Conservation (phyloP, 2,329 filamentous ascomycete species). For the Lachnellula cervina region DNA sequence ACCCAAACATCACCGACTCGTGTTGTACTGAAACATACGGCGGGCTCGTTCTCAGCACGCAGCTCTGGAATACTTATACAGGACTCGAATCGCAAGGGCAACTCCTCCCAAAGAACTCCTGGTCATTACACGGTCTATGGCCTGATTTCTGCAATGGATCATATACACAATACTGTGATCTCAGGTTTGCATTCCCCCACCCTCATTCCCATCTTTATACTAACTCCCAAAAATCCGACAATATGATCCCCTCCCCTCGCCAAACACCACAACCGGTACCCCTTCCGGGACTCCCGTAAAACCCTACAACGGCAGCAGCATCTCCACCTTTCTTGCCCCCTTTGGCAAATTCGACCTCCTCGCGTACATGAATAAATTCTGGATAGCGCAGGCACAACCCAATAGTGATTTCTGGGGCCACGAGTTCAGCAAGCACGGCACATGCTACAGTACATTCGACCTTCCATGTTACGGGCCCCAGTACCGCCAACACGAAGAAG, state of each 20-base stretch:
- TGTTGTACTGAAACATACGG: constrained; percentile 64
- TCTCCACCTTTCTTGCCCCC: constrained; percentile 53
- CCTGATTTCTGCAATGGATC: constrained; percentile 49
- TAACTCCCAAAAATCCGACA: constrained; percentile 41
- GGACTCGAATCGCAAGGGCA: constrained; percentile 54
- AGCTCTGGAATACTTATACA: constrained; percentile 62
- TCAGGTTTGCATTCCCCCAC: constrained; percentile 31
- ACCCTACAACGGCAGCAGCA: constrained; percentile 52
- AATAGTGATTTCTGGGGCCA: constrained; percentile 61
- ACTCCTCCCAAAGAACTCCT: constrained; percentile 50
- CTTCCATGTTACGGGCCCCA: constrained; percentile 58
- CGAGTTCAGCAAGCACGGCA: constrained; percentile 64
- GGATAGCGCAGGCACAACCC: constrained; percentile 52
- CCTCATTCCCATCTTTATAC: no score
- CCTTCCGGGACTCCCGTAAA: constrained; percentile 49
- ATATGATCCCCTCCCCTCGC: constrained; percentile 56
- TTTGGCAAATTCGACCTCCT: constrained; percentile 57
- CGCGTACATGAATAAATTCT: constrained; percentile 61
- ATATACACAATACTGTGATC: constrained; percentile 64
- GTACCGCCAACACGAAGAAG: constrained; percentile 52
- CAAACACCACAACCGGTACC: constrained; percentile 58
- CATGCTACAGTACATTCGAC: constrained; percentile 63
- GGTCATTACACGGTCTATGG: constrained; percentile 43
- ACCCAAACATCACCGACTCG: constrained; percentile 46
- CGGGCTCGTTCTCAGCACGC: constrained; percentile 56